Conservation (phyloP, 2,329 filamentous ascomycete genomes). For the Calcarisporium arbuscula region DNA sequence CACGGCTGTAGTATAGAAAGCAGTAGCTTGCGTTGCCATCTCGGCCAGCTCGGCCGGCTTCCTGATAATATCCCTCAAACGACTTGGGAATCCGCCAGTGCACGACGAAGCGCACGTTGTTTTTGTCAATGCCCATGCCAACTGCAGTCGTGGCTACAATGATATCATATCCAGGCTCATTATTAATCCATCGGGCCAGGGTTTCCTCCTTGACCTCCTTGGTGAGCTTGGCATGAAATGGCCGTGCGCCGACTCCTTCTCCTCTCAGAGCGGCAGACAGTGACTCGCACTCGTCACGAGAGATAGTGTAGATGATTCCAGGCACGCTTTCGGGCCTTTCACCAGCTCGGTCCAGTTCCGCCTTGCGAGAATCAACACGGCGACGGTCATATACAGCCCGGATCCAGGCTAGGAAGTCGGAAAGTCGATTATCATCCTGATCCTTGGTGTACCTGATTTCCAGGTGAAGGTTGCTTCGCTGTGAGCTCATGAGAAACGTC, state of each 20-base stretch:
- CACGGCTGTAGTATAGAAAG: slow-evolving; percentile 84
- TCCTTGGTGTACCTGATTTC: slow-evolving; percentile 80
- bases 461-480: slow-evolving; percentile 80
- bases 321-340: slow-evolving; percentile 59
- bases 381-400: slow-evolving; percentile 65
- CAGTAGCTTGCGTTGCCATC: slow-evolving; percentile 84
- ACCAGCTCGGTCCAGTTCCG: slow-evolving; percentile 47
- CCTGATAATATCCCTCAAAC: slow-evolving; percentile 94
- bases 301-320: slow-evolving; percentile 76
- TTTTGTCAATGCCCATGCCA: slow-evolving; percentile 96
- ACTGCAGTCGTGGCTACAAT: slow-evolving; percentile 95
- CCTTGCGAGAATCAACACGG: slow-evolving; percentile 48
- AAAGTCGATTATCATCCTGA: slow-evolving; percentile 64
- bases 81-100: slow-evolving; percentile 93
- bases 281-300: slow-evolving; percentile 66
- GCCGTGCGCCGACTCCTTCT: slow-evolving; percentile 66
- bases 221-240: slow-evolving; percentile 65
- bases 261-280: slow-evolving; percentile 59
- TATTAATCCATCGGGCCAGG: slow-evolving; percentile 64
- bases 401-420: slow-evolving; percentile 72
- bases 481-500: slow-evolving; percentile 77
- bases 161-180: slow-evolving; percentile 73
- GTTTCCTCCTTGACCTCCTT: slow-evolving; percentile 66
- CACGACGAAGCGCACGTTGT: slow-evolving; percentile 87
- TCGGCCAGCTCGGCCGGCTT: slow-evolving; percentile 83